A percentile compares a stretch with the other conserved stretches of the same genome.
These are phyloP conservation scores for Herpetospermum pedunculosum DNA, from an alignment of 306 rosid species.

Conservation along the genomic window DNA sequence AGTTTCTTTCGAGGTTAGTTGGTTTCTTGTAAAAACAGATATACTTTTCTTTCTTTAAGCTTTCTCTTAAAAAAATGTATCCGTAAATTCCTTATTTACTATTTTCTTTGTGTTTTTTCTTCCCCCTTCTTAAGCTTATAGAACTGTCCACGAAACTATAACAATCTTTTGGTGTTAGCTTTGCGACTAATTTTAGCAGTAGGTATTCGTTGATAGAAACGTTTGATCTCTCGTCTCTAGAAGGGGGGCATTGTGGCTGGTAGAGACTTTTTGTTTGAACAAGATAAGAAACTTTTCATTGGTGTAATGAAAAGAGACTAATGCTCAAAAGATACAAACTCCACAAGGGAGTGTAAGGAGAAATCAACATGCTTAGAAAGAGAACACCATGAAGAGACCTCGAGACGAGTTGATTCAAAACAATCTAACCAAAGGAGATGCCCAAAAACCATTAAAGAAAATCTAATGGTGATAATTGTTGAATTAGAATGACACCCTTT, in stretches of 20 bases:
- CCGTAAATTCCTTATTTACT: neutral
- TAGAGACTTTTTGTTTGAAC: too few species aligned
- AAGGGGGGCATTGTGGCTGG: too few species aligned
- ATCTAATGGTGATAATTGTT: neutral
- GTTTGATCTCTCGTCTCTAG: neutral
- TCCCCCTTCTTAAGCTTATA: neutral
- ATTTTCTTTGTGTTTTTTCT: neutral
- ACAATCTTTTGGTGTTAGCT: neutral
- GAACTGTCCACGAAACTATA: neutral
- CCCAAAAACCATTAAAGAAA: too few species aligned
- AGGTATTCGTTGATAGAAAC: neutral
- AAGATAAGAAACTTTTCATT: too few species aligned
- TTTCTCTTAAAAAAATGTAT: neutral
- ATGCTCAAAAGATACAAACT: too few species aligned
- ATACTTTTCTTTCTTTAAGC: neutral
- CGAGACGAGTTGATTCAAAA: too few species aligned
- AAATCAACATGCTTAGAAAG: too few species aligned
- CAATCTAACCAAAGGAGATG: too few species aligned
- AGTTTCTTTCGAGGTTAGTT: conserved; percentile 48
- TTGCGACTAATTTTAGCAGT: neutral
- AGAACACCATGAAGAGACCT: too few species aligned
- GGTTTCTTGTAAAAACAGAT: neutral
- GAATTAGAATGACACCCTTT: neutral
- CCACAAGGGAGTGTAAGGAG: too few species aligned
- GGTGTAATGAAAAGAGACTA: too few species aligned